phyloP scores from a whole-genome alignment of 2,329 filamentous ascomycete species.

The Exophiala alcalophila region DNA sequence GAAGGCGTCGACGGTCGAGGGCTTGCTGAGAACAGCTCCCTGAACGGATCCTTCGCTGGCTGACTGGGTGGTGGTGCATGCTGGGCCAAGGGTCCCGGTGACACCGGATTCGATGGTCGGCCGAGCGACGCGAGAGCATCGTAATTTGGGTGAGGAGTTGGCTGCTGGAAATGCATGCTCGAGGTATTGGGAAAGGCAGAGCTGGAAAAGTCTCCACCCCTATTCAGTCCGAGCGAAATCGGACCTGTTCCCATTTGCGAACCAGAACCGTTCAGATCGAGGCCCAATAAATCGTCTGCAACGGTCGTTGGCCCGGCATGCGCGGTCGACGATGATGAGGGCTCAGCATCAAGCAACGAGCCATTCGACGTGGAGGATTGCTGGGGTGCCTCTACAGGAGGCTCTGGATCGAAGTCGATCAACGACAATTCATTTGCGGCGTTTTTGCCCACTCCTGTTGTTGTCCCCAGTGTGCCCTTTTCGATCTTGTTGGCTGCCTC shows the following conservation, averaged over 20 bases:
- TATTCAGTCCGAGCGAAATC: slow-evolving; percentile 77
- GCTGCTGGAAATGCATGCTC: slow-evolving; percentile 30
- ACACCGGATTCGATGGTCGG: slow-evolving; percentile 48
- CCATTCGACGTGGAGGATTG: slow-evolving; percentile 38
- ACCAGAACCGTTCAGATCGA: slow-evolving; percentile 71
- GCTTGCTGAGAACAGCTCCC: slow-evolving; percentile 52
- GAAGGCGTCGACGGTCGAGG: slow-evolving; percentile 48
- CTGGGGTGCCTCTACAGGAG: slow-evolving; percentile 35
- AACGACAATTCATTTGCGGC: slow-evolving; percentile 78
- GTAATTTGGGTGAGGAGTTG: slow-evolving; percentile 51
- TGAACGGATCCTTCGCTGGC: slow-evolving; percentile 58
- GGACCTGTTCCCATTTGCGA: slow-evolving; percentile 78
- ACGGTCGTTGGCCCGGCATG: slow-evolving; percentile 61
- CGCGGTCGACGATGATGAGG: slow-evolving; percentile 41
- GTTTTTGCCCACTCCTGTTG: slow-evolving; percentile 62
- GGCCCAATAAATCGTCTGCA: slow-evolving; percentile 85
- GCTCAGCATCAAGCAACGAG: slow-evolving; percentile 38
- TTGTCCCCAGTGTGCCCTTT: slow-evolving; percentile 70
- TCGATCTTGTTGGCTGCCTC: slow-evolving; percentile 80
- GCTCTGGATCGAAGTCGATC: slow-evolving; percentile 77
- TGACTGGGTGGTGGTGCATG: slow-evolving; percentile 40
- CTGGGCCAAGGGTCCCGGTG: slow-evolving; percentile 45
- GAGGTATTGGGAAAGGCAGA: slow-evolving; percentile 19
- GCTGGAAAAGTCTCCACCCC: slow-evolving; percentile 39
- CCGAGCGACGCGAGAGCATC: slow-evolving; percentile 56